These are phyloP conservation scores for Pueraria montana DNA, from an alignment of 306 rosid genomes.

Conservation along the genomic window DNA sequence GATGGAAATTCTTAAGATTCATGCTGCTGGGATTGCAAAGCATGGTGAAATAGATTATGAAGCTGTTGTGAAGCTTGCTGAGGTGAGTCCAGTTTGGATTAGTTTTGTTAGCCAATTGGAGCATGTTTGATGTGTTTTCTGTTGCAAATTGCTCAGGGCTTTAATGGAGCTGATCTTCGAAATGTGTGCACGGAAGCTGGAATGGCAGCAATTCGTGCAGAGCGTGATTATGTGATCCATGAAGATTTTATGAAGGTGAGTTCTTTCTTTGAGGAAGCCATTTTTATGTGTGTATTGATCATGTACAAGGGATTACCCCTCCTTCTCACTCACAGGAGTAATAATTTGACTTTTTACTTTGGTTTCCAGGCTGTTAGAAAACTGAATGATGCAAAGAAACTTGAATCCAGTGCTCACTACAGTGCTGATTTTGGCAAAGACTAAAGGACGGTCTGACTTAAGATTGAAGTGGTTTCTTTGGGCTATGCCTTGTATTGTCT, in stretches of 20 bases:
- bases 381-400: slow-evolving; percentile 94
- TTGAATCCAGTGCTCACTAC: slow-evolving; percentile 90
- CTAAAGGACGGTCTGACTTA: slow-evolving; percentile 13
- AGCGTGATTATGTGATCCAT: slow-evolving; percentile 94
- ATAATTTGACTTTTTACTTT: slow-evolving; percentile 25
- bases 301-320: slow-evolving; percentile 7
- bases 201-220: slow-evolving; percentile 97
- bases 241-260: slow-evolving; percentile 98
- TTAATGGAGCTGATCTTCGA: slow-evolving; percentile 96
- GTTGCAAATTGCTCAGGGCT: slow-evolving; percentile 66
- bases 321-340: background rate
- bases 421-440: slow-evolving; percentile 89
- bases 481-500: background rate
- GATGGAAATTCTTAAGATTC: slow-evolving; percentile 96
- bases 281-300: background rate
- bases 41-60: slow-evolving; percentile 98
- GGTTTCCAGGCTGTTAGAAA: slow-evolving; percentile 88
- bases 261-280: slow-evolving; percentile 20
- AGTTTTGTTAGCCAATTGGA: background rate
- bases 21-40: slow-evolving; percentile 97
- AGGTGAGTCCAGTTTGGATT: slow-evolving; percentile 61
- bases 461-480: slow-evolving; percentile 6
- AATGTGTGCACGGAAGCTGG: slow-evolving; percentile 99
- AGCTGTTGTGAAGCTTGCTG: slow-evolving; percentile 98
- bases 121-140: slow-evolving; percentile 33